Conservation (phyloP, 2,329 filamentous ascomycete species). For the Fusarium duplospermum region DNA sequence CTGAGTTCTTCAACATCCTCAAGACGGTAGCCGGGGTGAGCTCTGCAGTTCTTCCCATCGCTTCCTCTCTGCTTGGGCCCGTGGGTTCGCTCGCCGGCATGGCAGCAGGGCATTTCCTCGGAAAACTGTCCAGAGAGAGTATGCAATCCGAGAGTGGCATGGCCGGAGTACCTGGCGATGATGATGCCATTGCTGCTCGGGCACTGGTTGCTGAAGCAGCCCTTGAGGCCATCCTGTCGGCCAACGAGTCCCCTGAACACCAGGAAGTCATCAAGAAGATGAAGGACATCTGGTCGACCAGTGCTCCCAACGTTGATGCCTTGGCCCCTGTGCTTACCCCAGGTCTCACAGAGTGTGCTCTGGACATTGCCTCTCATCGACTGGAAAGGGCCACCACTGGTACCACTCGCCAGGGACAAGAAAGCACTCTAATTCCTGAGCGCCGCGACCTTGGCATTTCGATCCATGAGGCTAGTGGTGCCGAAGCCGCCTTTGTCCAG, state of each 20-base stretch:
- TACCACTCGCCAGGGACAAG: neutral
- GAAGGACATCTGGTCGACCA: slow-evolving; percentile 10
- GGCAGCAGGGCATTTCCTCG: neutral
- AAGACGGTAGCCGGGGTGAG: neutral
- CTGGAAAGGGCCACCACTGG: neutral
- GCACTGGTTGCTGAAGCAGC: slow-evolving; percentile 38
- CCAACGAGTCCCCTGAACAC: slow-evolving; percentile 7
- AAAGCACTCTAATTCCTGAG: neutral
- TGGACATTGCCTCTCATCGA: neutral
- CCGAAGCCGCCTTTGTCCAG: slow-evolving; percentile 2
- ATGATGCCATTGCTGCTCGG: slow-evolving; percentile 24
- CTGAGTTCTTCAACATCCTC: neutral
- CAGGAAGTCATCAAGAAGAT: slow-evolving; percentile 22
- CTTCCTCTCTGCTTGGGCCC: neutral
- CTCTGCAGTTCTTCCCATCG: neutral
- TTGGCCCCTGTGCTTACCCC: slow-evolving; percentile 6
- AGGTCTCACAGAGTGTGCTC: slow-evolving; percentile 11
- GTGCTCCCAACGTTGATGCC: slow-evolving; percentile 10
- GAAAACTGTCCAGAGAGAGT: neutral
- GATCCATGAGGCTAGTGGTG: neutral
- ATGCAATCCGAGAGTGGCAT: neutral
- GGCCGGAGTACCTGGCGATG: neutral
- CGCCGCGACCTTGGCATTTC: neutral
- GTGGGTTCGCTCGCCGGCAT: neutral
- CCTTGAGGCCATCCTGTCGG: slow-evolving; percentile 31